Percentiles rank a stretch among this genome's conserved stretches.
Conservation (phyloP, 1,139 yeast genomes). For the Scheffersomyces parashehatae region DNA sequence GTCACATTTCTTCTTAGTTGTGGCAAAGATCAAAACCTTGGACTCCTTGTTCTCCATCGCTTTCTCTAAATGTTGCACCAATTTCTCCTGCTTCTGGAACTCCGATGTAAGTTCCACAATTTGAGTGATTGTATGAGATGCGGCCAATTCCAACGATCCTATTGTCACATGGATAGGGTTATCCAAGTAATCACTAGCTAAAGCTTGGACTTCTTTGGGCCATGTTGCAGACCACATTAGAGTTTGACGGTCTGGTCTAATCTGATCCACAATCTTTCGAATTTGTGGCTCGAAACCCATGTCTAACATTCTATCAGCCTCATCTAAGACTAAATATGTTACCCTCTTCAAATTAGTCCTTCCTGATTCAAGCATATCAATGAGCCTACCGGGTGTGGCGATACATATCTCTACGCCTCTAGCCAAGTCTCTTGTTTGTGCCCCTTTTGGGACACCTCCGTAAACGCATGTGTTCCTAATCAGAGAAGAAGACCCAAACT, state of each 20-base stretch:
- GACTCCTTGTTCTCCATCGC: constrained; percentile 79
- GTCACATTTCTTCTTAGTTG: constrained; percentile 97
- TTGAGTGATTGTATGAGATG: constrained; percentile 95
- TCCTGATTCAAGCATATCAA: constrained; percentile 94
- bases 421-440: constrained; percentile 90
- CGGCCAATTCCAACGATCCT: constrained; percentile 94
- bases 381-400: constrained; percentile 98
- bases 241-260: constrained; percentile 97
- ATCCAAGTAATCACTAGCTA: constrained; percentile 85
- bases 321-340: constrained; percentile 94
- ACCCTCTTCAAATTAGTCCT: constrained; percentile 95
- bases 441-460: constrained; percentile 99
- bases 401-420: constrained; percentile 95
- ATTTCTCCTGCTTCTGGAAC: constrained; percentile 90
- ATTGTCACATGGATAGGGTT: constrained; percentile 96
- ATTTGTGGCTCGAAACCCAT: constrained; percentile 98
- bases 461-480: constrained; percentile 97
- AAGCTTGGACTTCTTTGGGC: constrained; percentile 96
- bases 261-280: constrained; percentile 91
- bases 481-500: constrained; percentile 88
- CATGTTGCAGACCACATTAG: constrained; percentile 99
- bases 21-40: constrained; percentile 84
- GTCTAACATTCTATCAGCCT: constrained; percentile 95
- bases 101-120: constrained; percentile 88
- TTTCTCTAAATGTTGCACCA: constrained; percentile 77